Conservation (phyloP, 2,329 filamentous ascomycete species). For the Colletotrichum melonis region DNA sequence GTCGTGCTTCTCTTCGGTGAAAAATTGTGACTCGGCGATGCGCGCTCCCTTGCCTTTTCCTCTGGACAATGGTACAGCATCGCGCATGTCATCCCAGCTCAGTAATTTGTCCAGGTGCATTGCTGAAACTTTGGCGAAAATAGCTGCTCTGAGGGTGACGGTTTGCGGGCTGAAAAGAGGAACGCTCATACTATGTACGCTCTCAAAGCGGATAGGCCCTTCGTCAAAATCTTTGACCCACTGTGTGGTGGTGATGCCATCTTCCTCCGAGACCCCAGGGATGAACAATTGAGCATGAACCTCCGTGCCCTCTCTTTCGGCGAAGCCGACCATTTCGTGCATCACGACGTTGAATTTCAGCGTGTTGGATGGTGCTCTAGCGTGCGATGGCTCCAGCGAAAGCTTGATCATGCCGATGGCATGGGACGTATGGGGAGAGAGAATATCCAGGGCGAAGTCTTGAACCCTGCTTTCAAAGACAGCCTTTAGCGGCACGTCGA, state of each 20-base stretch:
- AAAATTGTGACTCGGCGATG: slow-evolving; percentile 92
- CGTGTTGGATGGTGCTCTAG: slow-evolving; percentile 89
- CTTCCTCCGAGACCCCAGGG: slow-evolving; percentile 88
- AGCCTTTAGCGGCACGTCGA: slow-evolving; percentile 89
- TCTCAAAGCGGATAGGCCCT: slow-evolving; percentile 91
- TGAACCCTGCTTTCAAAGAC: slow-evolving; percentile 96
- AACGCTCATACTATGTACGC: slow-evolving; percentile 97
- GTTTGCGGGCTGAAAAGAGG: slow-evolving; percentile 81
- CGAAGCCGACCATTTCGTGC: slow-evolving; percentile 94
- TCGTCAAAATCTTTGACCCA: slow-evolving; percentile 97
- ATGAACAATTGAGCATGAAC: slow-evolving; percentile 98
- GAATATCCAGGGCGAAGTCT: slow-evolving; percentile 90
- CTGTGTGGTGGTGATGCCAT: slow-evolving; percentile 92
- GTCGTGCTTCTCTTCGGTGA: slow-evolving; percentile 92
- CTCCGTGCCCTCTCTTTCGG: slow-evolving; percentile 93
- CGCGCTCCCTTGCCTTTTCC: slow-evolving; percentile 67
- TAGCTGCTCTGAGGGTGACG: slow-evolving; percentile 83
- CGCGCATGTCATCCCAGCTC: slow-evolving; percentile 99
- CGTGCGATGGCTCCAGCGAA: slow-evolving; percentile 92
- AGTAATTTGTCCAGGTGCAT: slow-evolving; percentile 98
- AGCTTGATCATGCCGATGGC: slow-evolving; percentile 91
- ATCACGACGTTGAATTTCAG: slow-evolving; percentile 99
- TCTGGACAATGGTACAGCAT: slow-evolving; percentile 72
- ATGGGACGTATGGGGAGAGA: slow-evolving; percentile 91
- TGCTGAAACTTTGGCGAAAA: slow-evolving; percentile 89